Base-by-base conservation (phyloP, 2,329 filamentous ascomycete genomes). In the Fusarium buharicum region DNA sequence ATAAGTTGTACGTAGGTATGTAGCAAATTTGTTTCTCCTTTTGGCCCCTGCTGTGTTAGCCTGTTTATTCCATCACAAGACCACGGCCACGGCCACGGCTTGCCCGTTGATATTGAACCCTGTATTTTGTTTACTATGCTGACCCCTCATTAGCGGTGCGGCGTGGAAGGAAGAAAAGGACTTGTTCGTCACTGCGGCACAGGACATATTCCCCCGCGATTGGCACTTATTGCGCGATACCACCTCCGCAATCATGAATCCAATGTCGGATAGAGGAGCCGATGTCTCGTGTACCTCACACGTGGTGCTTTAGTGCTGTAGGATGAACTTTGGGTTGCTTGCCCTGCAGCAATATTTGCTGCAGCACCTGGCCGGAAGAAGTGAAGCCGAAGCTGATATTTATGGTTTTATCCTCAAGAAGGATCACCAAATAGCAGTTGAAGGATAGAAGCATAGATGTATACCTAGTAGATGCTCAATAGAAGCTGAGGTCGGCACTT, bases 221-320 rank as follows among this genome's bases (percentile, higher is more conserved):
- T 70, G 51, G 59, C 40, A 64, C 54, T 31, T 55, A 64, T 69
- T 68, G 54, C 67, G 53, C 67, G 55, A 63, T 69, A 55, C 59
- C 50, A 62, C 62, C 53, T 64, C 61, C 39, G 43, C 37, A 53
- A 55, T 50, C 51, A 48, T 53, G 44, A 48, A 31, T 55, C 38
- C 43, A 27, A 55, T 20, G 41, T 66, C 57, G 62, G 52, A 46
- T 40, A 31, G 24, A 39, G 39, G 33, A 47, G 31, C 62, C 62
- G 57, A 59, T 66, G 62, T 64, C 57, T 63, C 45, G 39, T 55
- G 52, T 65, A 59, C 57, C 52, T 59, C 17, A 40, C 51, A 24
- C 40, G 50, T 54, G 43, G 46, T 57, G 47, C 37, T 37, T 62
- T 44, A 38, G 43, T 59, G 49, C 51, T 33, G 27, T 28, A 33